A percentile compares a stretch with the other conserved stretches of the same genome.
These are phyloP conservation scores for Orobanche coerulescens DNA, from an alignment of 257 asterid genomes.

Conservation along the genomic window DNA sequence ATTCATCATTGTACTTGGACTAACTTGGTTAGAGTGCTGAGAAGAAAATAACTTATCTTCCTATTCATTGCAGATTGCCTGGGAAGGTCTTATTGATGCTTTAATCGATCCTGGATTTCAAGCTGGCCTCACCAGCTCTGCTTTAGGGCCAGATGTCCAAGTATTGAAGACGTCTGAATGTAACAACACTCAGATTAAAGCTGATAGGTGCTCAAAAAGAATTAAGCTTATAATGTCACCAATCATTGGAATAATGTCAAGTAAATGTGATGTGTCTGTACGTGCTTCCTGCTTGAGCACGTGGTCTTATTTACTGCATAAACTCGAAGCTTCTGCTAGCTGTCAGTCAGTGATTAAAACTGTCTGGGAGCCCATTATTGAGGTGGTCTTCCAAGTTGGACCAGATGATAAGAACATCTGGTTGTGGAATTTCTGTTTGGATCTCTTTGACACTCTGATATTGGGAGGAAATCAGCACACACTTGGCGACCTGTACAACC, in stretches of 20 bases:
- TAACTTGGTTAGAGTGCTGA: neutral
- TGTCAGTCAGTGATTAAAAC: constrained; percentile 33
- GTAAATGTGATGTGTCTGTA: constrained; percentile 64
- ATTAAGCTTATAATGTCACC: constrained; percentile 75
- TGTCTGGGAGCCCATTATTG: constrained; percentile 66
- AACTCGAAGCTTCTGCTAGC: constrained; percentile 50
- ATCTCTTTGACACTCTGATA: constrained; percentile 50
- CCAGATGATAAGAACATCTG: constrained; percentile 43
- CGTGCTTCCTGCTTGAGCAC: constrained; percentile 66
- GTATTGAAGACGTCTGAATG: constrained; percentile 24
- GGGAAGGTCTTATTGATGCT: constrained; percentile 77
- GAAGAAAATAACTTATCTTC: constrained; percentile 12
- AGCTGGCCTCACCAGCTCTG: constrained; percentile 24
- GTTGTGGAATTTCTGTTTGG: constrained; percentile 56
- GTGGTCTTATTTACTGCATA: constrained; percentile 77
- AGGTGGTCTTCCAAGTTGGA: constrained; percentile 46
- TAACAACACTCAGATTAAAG: constrained; percentile 24
- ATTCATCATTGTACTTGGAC: neutral
- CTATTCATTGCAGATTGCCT: constrained; percentile 52
- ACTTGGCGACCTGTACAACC: constrained; percentile 24
- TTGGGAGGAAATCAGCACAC: constrained; percentile 33
- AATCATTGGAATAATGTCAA: constrained; percentile 51
- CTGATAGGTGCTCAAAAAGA: constrained; percentile 35
- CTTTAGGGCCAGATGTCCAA: constrained; percentile 17
- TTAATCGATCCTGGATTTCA: constrained; percentile 38